Base-by-base conservation (phyloP, 1,139 yeast species). In the Hansenula sp. region DNA sequence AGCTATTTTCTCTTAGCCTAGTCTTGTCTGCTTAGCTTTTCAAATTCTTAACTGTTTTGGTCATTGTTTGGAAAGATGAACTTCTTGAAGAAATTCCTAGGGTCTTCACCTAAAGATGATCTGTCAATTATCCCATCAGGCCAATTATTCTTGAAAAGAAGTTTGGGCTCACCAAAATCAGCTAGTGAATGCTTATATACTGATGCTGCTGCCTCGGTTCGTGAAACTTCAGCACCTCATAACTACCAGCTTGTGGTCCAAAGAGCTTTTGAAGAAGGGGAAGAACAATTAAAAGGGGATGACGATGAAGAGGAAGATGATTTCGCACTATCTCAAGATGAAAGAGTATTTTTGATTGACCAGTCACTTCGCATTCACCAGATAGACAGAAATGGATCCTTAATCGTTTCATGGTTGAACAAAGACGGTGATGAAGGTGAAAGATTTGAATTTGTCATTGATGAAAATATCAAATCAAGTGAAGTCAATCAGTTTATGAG, bases 401-500 rank as follows among this genome's bases (percentile, higher is more conserved):
- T 71, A 36, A 80, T 84, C 1, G 75, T 93, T 37, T 72, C 82
- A 0, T 93, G 99, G 99, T 70, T 70, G 24, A 96, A 93, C 54
- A 61, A 82, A 42, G 84, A 84, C 41, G 96, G 96, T 28, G 96
- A 89, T 54, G 71, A 73, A n/a, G 97, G 91, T 15, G 98, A 91
- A 59, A 68, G 74, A 48, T 90, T 85, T 63, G 96, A 89, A 63
- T 91, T 89, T 65, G 73, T 85, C 18, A 77, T 90, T 44, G 89
- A 82, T 49, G 76, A 76, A 39, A 73, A 74, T n/a, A 77, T 84
- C 9, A 72, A 82, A 28, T 57, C 67, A 3, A 69, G 67, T 33
- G 82, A 81, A 24, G 73, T 88, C 41, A 84, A 83, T 28, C 70
- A 72, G 38, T 93, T 93, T 60, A 77, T 86, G 67, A 61, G 68